Percentiles rank a stretch among this genome's conserved stretches.
Evolutionary conservation across 1,139 yeast species (phyloP).

Genomic region (Suhomyces kunorum): DNA sequence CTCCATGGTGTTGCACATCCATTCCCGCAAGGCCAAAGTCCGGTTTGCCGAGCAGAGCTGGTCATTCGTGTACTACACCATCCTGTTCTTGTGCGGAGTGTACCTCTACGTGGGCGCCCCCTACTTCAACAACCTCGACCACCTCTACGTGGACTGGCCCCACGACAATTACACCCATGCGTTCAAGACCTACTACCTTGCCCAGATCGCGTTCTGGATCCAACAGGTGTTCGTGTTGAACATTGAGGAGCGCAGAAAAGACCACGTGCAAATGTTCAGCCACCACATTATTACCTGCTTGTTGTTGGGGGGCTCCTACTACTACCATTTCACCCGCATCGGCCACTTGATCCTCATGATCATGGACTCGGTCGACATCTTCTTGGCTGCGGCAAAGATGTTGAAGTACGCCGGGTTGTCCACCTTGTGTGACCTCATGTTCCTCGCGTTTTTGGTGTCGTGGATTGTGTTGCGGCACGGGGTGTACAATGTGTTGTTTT

Average conservation of each 20-base stretch:
- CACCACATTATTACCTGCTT: constrained; percentile 82
- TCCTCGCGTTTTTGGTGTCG: constrained; percentile 61
- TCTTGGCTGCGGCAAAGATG: constrained; percentile 72
- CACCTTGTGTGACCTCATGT: constrained; percentile 65
- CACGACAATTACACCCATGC: constrained; percentile 50
- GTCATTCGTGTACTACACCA: constrained; percentile 63
- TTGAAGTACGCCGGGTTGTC: constrained; percentile 69
- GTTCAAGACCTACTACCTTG: constrained; percentile 72
- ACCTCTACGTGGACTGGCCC: constrained; percentile 77
- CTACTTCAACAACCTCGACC: constrained; percentile 59
- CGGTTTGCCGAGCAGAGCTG: constrained; percentile 90
- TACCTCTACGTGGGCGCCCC: constrained; percentile 57
- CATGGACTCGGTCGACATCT: constrained; percentile 83
- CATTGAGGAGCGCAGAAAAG: constrained; percentile 78
- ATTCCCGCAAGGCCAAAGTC: constrained; percentile 51
- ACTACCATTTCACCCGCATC: constrained; percentile 68
- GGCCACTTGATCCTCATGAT: constrained; percentile 77
- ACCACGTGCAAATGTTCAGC: constrained; percentile 80
- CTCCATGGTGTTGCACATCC: constrained; percentile 42
- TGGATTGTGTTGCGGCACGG: constrained; percentile 81
- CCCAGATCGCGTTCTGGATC: constrained; percentile 75
- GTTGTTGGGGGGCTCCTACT: constrained; percentile 71
- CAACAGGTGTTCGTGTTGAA: constrained; percentile 78
- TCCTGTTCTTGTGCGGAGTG: constrained; percentile 60
- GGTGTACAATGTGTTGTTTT: constrained; percentile 66